Conservation (phyloP, 2,329 filamentous ascomycete species). For the Alternaria gaisen region DNA sequence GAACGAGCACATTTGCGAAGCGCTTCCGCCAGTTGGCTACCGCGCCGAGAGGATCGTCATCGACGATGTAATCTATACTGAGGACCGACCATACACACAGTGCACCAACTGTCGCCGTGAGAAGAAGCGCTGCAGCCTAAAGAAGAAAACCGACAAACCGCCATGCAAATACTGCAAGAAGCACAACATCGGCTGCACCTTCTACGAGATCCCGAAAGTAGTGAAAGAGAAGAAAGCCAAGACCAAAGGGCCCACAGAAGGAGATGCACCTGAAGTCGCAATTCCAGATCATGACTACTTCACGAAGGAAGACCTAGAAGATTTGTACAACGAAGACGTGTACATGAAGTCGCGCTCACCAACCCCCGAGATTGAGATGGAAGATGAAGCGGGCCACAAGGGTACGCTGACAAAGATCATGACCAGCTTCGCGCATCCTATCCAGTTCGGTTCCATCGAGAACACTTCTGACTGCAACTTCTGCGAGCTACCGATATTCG, state of each 20-base stretch:
- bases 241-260: not conserved
- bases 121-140: constrained; percentile 45
- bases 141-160: constrained; percentile 35
- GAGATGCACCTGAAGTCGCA: constrained; percentile 12
- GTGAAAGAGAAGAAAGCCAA: constrained; percentile 18
- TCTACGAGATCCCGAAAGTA: constrained; percentile 31
- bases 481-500: constrained; percentile 53
- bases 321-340: constrained; percentile 18
- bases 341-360: constrained; percentile 18
- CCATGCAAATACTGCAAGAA: constrained; percentile 48
- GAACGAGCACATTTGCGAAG: constrained; percentile 23
- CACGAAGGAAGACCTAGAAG: constrained; percentile 26
- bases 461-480: constrained; percentile 50
- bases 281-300: constrained; percentile 14
- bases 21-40: constrained; percentile 27
- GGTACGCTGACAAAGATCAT: constrained; percentile 42
- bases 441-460: constrained; percentile 40
- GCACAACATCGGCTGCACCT: constrained; percentile 39
- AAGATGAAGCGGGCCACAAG: constrained; percentile 36
- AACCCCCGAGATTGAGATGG: constrained; percentile 37
- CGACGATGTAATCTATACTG: constrained; percentile 30
- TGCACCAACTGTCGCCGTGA: constrained; percentile 43
- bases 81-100: constrained; percentile 22
- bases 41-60: constrained; percentile 29
- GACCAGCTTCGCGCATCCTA: constrained; percentile 55